These are phyloP conservation scores for Talaromyces sp. DNA, from an alignment of 2,329 filamentous ascomycete genomes.

Conservation along the genomic window DNA sequence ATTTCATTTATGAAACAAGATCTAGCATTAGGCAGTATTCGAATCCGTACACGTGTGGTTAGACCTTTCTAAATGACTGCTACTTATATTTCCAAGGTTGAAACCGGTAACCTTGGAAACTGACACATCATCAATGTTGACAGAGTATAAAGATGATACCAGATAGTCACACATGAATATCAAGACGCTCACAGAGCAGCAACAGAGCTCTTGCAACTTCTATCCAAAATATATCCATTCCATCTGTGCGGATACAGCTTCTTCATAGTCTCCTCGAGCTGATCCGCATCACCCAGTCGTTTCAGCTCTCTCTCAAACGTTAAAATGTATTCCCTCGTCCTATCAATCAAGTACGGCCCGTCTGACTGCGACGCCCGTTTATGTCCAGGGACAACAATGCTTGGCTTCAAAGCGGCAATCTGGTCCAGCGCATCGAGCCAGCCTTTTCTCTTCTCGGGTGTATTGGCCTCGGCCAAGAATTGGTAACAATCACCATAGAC, in stretches of 20 bases:
- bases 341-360: slow-evolving; percentile 24
- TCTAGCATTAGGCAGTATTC: too few species aligned
- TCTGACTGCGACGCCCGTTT: slow-evolving; percentile 23
- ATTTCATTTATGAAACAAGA: too few species aligned
- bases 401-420: slow-evolving; percentile 29
- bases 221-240: slow-evolving; percentile 2
- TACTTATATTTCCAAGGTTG: too few species aligned
- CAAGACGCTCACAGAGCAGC: not conserved
- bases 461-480: slow-evolving; percentile 33
- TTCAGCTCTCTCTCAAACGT: slow-evolving; percentile 15
- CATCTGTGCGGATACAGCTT: not conserved
- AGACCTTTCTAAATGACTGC: too few species aligned
- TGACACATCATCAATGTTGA: too few species aligned
- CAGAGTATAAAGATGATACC: too few species aligned
- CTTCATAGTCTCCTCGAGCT: slow-evolving; percentile 1
- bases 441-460: slow-evolving; percentile 24
- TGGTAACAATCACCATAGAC: slow-evolving; percentile 37
- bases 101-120: too few species aligned
- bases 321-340: slow-evolving; percentile 26
- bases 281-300: not conserved
- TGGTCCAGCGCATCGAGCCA: slow-evolving; percentile 33
- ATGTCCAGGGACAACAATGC: slow-evolving; percentile 31
- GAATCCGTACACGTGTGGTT: too few species aligned
- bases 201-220: not conserved
- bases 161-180: too few species aligned